Evolutionary conservation across 2,329 filamentous ascomycete genomes (phyloP), one percentile per base, ranked within the genome.

Genomic region (Gnomoniopsis sp.): DNA sequence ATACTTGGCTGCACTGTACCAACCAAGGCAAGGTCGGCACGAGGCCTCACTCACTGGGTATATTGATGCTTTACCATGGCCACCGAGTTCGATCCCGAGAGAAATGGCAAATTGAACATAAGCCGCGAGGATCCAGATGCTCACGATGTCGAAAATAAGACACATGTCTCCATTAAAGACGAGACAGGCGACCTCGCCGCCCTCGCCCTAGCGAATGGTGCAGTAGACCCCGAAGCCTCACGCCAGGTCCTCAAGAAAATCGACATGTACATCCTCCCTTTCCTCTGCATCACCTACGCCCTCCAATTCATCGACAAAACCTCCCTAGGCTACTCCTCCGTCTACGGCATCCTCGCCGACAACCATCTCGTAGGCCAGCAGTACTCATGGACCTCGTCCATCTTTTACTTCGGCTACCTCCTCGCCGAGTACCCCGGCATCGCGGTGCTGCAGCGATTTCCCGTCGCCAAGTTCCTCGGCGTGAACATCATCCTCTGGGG

Each of bases 401-500:
- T 69, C 34, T 69, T 69, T 53, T 69, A 68, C 49, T 67, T 69
- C 47, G 66, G 67, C 33, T 56, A 57, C 49, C 36, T 57, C 4
- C 22, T 53, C 33, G 53, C 53, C 44, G 53, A 56, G 44, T 77
- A 75, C 55, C 75, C 75, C 1, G 53, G 53, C 15, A 10, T 56
- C n/a, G 46, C 46, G 11, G 26, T 56, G 14, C 26, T 56, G 12
- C 53, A 56, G 44, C 7, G 26, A 15, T 56, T 56, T 19, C 53
- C 53, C 11, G 53, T 56, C 8, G 53, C 53, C 21, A 56, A 56
- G 53, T 61, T 74, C 23, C 64, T 69, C 12, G 67, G 68, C 15
- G 48, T 58, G 6, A 69, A 71, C 47, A 69, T 66, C 41, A 56
- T 72, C 2, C 61, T 67, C 7, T 74, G 72, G 72, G 69, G 68